Base-by-base conservation (phyloP, 148 eudicot species). In the Persicaria maculosa region DNA sequence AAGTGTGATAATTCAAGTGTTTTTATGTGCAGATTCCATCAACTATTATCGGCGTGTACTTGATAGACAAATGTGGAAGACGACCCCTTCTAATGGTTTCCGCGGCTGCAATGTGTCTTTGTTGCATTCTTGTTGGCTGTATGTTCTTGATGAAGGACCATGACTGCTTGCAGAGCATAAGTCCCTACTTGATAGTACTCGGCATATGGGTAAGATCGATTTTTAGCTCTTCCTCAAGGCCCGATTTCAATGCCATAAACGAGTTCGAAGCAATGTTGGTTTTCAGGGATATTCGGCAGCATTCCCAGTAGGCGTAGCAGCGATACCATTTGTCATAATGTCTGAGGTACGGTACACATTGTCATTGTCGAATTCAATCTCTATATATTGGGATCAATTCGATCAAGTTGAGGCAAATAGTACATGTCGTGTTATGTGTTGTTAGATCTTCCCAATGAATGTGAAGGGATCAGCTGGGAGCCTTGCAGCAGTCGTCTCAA, bases 61-160 rank as follows among this genome's bases (percentile, higher is more conserved):
- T 90, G 73, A 75, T 90, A 81, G 94, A 88, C 59, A 86, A 47
- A 25, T 71, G 52, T 31, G 94, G 94, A 72, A 78, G 88, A 59
- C 86, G 86, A n/a, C 84, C 84, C 58, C 79, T 90, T 43, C 76
- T 83, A 57, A 81, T 90, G 88, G 94, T 90, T 47, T 84, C 81
- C 71, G 74, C 52, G n/a, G n/a, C 77, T 8, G 84, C 80, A 20
- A 78, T 81, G 82, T 77, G 78, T 73, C 20, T 74, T 46, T 45
- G 71, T 16, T 75, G 77, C 72, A 4, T 75, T 12, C 50, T 75
- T 7, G 46, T 59, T 52, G 77, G 59, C 19, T 50, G 67, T 40
- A 64, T 71, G 44, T 75, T 67, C 50, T 16, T 75, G 7, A 25
- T 75, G 20, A 68, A 65, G 72, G 79, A 80, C 40, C 71, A 76